phyloP scores from a whole-genome alignment of 2,329 filamentous ascomycete species.

The Penicillium concentricum region DNA sequence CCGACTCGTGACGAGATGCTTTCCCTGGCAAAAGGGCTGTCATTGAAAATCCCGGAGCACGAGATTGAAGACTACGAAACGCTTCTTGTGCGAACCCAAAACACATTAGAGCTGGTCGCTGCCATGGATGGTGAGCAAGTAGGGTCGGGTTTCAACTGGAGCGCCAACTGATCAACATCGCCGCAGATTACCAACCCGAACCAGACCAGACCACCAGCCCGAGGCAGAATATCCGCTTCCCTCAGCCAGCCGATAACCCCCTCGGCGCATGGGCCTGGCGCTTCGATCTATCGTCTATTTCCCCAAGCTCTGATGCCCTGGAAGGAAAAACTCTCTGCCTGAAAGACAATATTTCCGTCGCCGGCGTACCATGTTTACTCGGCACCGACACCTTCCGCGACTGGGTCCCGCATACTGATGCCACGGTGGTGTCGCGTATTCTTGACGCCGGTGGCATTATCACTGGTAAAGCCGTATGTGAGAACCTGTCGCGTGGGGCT shows the following conservation, averaged over 20 bases:
- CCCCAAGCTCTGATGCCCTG: background rate
- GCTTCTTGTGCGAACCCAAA: conserved; percentile 33
- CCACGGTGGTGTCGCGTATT: conserved; percentile 41
- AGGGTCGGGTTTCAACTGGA: background rate
- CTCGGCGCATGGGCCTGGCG: background rate
- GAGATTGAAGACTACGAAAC: conserved; percentile 16
- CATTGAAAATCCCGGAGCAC: background rate
- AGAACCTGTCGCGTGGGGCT: conserved; percentile 48
- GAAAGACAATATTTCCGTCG: conserved; percentile 52
- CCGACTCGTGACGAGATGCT: background rate
- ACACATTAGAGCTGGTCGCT: conserved; percentile 38
- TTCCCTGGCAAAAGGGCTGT: background rate
- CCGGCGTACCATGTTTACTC: conserved; percentile 45
- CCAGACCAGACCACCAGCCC: background rate
- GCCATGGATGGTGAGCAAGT: conserved; percentile 36
- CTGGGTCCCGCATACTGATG: conserved; percentile 32
- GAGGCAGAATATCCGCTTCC: background rate
- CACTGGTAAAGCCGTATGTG: conserved; percentile 48
- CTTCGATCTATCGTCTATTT: background rate
- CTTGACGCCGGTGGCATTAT: conserved; percentile 32
- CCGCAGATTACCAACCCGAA: background rate
- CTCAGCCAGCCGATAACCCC: background rate
- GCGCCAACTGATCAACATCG: background rate
- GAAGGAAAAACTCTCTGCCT: conserved; percentile 16
- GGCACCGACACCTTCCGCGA: conserved; percentile 27